These are phyloP conservation scores for Endoconidiophora polonica DNA, from an alignment of 2,329 filamentous ascomycete genomes.

Conservation along the genomic window DNA sequence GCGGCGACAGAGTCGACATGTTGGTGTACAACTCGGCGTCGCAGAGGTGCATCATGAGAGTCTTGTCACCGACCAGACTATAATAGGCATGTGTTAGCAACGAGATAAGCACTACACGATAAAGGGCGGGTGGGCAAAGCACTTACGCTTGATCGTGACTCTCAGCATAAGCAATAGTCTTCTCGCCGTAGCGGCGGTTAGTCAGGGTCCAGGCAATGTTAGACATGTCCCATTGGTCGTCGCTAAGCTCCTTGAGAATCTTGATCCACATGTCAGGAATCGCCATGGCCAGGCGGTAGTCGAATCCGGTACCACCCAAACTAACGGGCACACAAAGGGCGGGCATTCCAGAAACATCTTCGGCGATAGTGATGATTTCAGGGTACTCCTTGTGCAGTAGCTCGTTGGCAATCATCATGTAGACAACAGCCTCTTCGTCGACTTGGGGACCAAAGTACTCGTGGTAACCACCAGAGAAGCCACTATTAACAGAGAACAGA, in stretches of 20 bases:
- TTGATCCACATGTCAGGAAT: constrained; percentile 99
- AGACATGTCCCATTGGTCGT: constrained; percentile 82
- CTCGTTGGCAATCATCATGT: constrained; percentile 92
- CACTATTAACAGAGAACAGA: constrained; percentile 30
- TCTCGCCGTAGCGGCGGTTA: constrained; percentile 87
- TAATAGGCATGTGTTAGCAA: background rate
- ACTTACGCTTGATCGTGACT: constrained; percentile 94
- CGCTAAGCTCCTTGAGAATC: constrained; percentile 81
- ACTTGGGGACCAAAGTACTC: constrained; percentile 87
- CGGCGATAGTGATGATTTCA: constrained; percentile 75
- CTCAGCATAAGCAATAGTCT: constrained; percentile 95
- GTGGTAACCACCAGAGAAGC: constrained; percentile 94
- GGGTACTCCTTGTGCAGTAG: constrained; percentile 87
- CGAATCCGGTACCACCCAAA: constrained; percentile 84
- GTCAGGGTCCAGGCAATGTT: constrained; percentile 74
- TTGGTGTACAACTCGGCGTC: constrained; percentile 96
- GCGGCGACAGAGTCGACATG: constrained; percentile 74
- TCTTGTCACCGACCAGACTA: constrained; percentile 90
- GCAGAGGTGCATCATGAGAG: constrained; percentile 93
- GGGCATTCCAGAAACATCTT: constrained; percentile 97
- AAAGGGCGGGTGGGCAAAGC: background rate
- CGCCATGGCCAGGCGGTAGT: constrained; percentile 95
- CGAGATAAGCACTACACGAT: constrained; percentile 14
- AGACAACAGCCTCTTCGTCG: constrained; percentile 85
- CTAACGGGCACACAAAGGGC: constrained; percentile 77